Percentiles rank a stretch among this genome's conserved stretches.
These are phyloP conservation scores for Martensiomyces pterosporus DNA, from an alignment of 192 early-diverging fungal genomes.

Conservation along the genomic window DNA sequence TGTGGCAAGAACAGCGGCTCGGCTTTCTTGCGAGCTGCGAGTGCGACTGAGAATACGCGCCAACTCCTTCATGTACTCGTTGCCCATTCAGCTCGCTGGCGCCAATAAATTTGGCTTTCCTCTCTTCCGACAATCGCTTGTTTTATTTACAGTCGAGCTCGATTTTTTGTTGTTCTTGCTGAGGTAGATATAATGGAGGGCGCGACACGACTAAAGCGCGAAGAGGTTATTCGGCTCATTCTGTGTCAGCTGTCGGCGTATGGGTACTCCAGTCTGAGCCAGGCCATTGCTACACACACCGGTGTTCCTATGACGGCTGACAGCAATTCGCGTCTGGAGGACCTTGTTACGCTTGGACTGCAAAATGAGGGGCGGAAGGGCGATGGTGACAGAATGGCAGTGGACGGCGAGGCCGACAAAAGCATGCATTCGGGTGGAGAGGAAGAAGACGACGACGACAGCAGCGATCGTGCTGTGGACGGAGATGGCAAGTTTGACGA, in stretches of 20 bases:
- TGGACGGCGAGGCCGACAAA: slow-evolving; percentile 21
- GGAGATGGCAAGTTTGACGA: no score
- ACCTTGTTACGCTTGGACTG: slow-evolving; percentile 60
- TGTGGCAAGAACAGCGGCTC: no score
- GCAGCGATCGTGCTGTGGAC: neutral
- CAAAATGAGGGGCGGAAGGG: slow-evolving; percentile 48
- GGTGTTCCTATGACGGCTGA: slow-evolving; percentile 57
- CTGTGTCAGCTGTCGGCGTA: slow-evolving; percentile 53
- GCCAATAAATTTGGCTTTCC: no score
- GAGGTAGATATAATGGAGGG: slow-evolving; percentile 4
- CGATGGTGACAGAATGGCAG: slow-evolving; percentile 5
- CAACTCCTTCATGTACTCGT: no score
- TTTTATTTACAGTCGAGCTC: neutral
- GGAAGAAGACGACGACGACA: neutral
- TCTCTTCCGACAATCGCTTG: no score
- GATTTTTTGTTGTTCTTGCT: neutral
- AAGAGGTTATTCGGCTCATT: slow-evolving; percentile 36
- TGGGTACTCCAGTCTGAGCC: slow-evolving; percentile 54
- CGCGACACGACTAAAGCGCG: slow-evolving; percentile 8
- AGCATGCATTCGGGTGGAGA: neutral
- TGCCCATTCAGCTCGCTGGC: no score
- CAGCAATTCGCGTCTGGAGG: slow-evolving; percentile 57
- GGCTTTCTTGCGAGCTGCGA: no score
- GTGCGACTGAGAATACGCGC: no score
- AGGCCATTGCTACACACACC: slow-evolving; percentile 62